phyloP scores from a whole-genome alignment of 345 rosid species.

The Gossypium raimondii region DNA sequence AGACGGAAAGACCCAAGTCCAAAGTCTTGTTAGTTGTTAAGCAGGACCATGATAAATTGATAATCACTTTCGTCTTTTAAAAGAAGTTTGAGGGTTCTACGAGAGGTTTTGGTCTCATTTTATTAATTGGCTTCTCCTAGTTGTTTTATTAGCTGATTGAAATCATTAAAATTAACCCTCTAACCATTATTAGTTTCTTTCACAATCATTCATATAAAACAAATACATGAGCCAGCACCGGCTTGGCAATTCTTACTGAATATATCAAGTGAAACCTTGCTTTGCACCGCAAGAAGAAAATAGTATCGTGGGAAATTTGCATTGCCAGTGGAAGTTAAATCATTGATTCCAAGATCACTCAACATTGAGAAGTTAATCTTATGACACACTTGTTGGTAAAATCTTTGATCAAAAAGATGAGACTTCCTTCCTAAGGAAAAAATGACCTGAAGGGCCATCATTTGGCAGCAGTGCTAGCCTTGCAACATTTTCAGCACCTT shows the following conservation, averaged over 20 bases:
- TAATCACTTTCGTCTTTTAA: background rate
- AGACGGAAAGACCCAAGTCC: background rate
- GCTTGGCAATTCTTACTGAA: background rate
- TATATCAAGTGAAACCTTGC: too few relatives aligned
- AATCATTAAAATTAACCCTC: background rate
- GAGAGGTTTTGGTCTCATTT: background rate
- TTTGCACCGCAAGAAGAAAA: too few relatives aligned
- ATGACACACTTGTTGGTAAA: background rate
- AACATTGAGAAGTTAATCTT: background rate
- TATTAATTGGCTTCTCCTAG: background rate
- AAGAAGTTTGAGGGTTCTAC: background rate
- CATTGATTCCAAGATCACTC: background rate
- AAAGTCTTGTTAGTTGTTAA: background rate
- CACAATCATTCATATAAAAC: background rate
- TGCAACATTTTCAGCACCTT: conserved; percentile 19
- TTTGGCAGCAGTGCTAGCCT: conserved; percentile 13
- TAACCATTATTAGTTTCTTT: background rate
- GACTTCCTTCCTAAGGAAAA: conserved; percentile 9
- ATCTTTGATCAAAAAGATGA: conserved; percentile 7
- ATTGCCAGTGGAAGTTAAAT: background rate
- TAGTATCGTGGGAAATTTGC: background rate
- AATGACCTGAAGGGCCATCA: conserved; percentile 15
- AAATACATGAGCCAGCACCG: too few relatives aligned
- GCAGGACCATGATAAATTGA: background rate
- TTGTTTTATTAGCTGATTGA: background rate